A percentile compares a stretch with the other conserved stretches of the same genome.
These are phyloP conservation scores for Penicillium oxalicum DNA, from an alignment of 2,329 filamentous ascomycete genomes.

Conservation along the genomic window DNA sequence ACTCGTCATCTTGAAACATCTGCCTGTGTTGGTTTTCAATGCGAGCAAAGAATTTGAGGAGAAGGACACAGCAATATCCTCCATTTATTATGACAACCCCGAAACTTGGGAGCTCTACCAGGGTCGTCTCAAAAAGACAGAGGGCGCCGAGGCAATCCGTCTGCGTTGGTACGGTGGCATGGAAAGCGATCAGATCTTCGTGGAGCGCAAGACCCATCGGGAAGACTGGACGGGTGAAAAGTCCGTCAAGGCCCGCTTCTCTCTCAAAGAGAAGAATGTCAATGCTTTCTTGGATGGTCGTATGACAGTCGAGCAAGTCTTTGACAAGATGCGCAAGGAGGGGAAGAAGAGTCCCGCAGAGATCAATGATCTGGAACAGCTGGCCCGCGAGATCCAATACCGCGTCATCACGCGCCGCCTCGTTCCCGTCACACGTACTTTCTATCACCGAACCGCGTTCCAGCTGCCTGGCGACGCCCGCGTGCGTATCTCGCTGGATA, in stretches of 20 bases:
- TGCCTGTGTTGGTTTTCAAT: conserved; percentile 96
- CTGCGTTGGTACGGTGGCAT: conserved; percentile 97
- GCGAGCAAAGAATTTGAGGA: conserved; percentile 91
- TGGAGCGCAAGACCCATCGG: conserved; percentile 95
- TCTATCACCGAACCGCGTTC: conserved; percentile 97
- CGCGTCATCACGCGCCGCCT: conserved; percentile 82
- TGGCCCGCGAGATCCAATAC: conserved; percentile 91
- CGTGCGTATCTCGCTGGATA: conserved; percentile 94
- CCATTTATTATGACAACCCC: conserved; percentile 96
- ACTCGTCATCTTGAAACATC: conserved; percentile 93
- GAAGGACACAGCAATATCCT: conserved; percentile 89
- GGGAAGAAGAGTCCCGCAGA: conserved; percentile 90
- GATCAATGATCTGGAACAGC: conserved; percentile 79
- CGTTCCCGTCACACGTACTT: conserved; percentile 83
- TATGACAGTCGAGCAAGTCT: conserved; percentile 78
- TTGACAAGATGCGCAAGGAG: conserved; percentile 92
- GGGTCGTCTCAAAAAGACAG: conserved; percentile 92
- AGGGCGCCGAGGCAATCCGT: conserved; percentile 93
- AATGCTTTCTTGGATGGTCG: conserved; percentile 83
- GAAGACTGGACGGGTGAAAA: conserved; percentile 99
- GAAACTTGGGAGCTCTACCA: conserved; percentile 91
- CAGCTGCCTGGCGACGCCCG: conserved; percentile 93
- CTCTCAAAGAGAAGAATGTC: conserved; percentile 94
- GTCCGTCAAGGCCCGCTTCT: conserved; percentile 94
- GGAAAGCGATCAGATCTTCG: conserved; percentile 90